Percentiles rank a stretch among this genome's conserved stretches.
Conservation (phyloP, 2,329 filamentous ascomycete genomes). For the Rutstroemia sp. region DNA sequence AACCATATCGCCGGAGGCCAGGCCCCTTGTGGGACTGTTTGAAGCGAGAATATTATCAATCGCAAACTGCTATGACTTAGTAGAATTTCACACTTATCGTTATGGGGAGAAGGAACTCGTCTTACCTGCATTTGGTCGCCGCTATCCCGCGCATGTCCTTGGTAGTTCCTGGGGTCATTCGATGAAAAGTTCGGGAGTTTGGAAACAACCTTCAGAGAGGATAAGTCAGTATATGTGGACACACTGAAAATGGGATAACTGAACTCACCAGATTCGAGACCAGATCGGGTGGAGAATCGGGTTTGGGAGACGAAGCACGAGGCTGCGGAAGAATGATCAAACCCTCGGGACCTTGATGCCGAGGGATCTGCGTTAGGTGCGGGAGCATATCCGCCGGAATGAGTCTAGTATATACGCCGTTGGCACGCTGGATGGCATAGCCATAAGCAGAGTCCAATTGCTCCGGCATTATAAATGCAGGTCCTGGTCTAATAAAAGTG, state of each 20-base stretch:
- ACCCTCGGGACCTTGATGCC: conserved; percentile 22
- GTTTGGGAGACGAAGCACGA: conserved; percentile 13
- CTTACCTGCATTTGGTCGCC: conserved; percentile 8
- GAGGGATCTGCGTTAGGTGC: conserved; percentile 32
- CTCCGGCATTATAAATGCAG: conserved; percentile 13
- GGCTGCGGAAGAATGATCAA: conserved; percentile 26
- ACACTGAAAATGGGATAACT: not conserved
- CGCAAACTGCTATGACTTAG: conserved; percentile 1
- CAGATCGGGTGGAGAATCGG: conserved; percentile 12
- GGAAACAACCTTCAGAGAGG: not conserved
- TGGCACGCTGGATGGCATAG: conserved; percentile 47
- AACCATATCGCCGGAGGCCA: not conserved
- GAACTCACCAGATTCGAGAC: conserved; percentile 18
- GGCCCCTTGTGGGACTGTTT: not conserved
- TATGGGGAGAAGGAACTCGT: not conserved
- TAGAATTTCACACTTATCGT: not conserved
- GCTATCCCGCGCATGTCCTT: not conserved
- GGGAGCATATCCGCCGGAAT: conserved; percentile 46
- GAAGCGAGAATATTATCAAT: conserved; percentile 8
- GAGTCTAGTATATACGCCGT: conserved; percentile 47
- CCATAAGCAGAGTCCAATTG: conserved; percentile 31
- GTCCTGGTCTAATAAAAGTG: conserved; percentile 19
- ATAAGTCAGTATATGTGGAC: not conserved
- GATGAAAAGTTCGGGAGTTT: not conserved
- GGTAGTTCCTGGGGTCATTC: not conserved